Evolutionary conservation across 73 alveolate genomes (phyloP), one percentile per base, ranked within the genome.

Genomic region (Paramecium sonneborni): DNA sequence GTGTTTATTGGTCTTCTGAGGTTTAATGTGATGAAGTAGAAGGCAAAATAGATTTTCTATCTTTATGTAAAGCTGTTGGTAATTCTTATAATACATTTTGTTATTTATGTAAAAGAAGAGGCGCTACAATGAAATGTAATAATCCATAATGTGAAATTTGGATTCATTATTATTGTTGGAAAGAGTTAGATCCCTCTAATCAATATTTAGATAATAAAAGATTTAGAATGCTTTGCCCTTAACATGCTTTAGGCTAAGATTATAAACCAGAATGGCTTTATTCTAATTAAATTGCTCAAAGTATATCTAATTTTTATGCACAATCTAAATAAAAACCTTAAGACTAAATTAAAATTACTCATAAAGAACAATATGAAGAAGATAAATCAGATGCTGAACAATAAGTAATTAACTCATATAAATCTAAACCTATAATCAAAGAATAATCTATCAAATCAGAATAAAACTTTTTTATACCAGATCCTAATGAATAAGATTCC

Each of bases 71-170:
- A 12, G 87, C 87, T n/a, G 58, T 74, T 14, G 9, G 26, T 9
- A 74, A 14, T 30, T 26, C 87, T 30, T 38, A 32, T 35, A 21
- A 74, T 14, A 74, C 56, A 74, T 32, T 35, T 35, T 74, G 87
- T 74, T 74, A 74, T 38, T 34, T 74, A 74, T 74, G 87, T 18
- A 74, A 74, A 38, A 74, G 87, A 38, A 34, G 56, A 35, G 87
- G 87, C 28, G 87, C 87, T 1, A 74, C 87, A 5, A 35, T 74
- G 87, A 74, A 74, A 38, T 74, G 87, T 38, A 74, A 74, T 74
- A 35, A 74, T 74, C 10, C 18, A 5, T n/a, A 32, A n/a, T 74
- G 87, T 37, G 58, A 74, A 14, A 30, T 38, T 2, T 74, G 87
- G 87, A 35, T 74, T 74, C 87, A 74, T 38, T 74, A 74, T 35